Base-by-base conservation (phyloP, 1,139 yeast species). In the Kluyveromyces sp. region DNA sequence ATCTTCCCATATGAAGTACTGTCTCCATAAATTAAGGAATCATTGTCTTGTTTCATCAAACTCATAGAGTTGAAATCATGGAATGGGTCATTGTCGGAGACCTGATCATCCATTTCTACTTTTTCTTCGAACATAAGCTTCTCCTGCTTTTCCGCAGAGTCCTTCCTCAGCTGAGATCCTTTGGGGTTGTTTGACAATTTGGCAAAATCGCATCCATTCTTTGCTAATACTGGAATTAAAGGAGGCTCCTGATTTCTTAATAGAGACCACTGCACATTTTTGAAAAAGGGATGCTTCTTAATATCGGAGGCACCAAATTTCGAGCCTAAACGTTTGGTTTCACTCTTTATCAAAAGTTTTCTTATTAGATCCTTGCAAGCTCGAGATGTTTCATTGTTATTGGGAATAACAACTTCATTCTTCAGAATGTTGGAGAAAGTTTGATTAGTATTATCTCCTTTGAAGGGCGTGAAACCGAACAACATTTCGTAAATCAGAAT, bases 381-480 rank as follows among this genome's bases (percentile, higher is more conserved):
- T 38, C 88, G 80, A 1, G 94, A 75, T 1, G 86, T 70, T 16
- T 77, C 73, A 51, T 73, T 79, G 38, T 59, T 65, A 34, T 56
- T 58, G 34, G 78, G 76, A 60, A 89, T 94, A 30, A 74, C 70
- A 20, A 88, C 92, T 31, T 92, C 97, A 46, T 78, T 78, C 58
- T 87, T 87, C 58, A 92, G 69, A 44, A 92, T 79, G 55, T 87
- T 87, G 36, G 94, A 81, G 65, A 92, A 92, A 0, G 98, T 92
- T 54, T 80, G 80, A 58, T 88, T 88, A 40, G 97, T 74, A 53
- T 81, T 87, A 38, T 77, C 71, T 4, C 98, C 98, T 65, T 92
- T 92, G 67, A 92, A 92, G 1, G 98, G 98, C 0, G 98, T 92
- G 8, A 88, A 84, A 1, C 97, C 97, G 63, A 79, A 88, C 33